Evolutionary conservation across 768 basidiomycete genomes (phyloP), one percentile per base, ranked within the genome.

Genomic region (Leccinum arenicola): DNA sequence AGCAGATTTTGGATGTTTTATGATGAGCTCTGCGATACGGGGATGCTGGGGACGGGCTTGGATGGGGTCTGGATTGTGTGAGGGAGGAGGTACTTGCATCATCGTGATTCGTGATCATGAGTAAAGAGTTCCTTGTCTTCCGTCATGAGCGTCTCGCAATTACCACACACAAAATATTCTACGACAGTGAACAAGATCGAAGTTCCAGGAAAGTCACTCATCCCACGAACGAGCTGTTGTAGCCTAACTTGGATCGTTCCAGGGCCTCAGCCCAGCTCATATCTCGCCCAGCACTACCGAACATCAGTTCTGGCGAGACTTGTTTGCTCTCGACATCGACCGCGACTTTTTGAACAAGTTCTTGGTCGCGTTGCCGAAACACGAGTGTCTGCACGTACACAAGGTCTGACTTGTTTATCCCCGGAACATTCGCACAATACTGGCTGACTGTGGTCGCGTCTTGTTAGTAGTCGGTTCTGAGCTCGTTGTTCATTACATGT

Each of bases 1-100:
- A 3, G 85, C 84, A 15, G 79, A 73, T 23, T 70, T 76, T 35
- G 89, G 89, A 65, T 91, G 91, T 69, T 85, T 88, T 9, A 65
- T 60, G 25, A 87, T 61, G 43, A 84, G 66, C 4, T 74, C 71
- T 10, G 81, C 73, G 27, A 90, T 76, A 4, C 67, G 74, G 48
- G 75, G 64, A 63, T 82, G 79, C 86, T 85, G 58, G 33, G 14
- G 31, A 23, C 14, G 43, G 12, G 27, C 50, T 15, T 68, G 36
- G 65, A 58, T 27, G 17, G n/a, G 55, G 23, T 23, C 23, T 23
- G 23, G 23, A 23, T 23, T 23, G 23, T 23, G 23, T 23, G 23
- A 23, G 23, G 23, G 23, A 23, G 23, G 23, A 23, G 23, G 23
- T 23, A 23, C 23, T 23, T 23, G 23, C 23, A 23, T 23, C 71